Evolutionary conservation across 495 filamentous ascomycete genomes (phyloP), one percentile per base, ranked within the genome.

Genomic region (Aspergillus cristatus): DNA sequence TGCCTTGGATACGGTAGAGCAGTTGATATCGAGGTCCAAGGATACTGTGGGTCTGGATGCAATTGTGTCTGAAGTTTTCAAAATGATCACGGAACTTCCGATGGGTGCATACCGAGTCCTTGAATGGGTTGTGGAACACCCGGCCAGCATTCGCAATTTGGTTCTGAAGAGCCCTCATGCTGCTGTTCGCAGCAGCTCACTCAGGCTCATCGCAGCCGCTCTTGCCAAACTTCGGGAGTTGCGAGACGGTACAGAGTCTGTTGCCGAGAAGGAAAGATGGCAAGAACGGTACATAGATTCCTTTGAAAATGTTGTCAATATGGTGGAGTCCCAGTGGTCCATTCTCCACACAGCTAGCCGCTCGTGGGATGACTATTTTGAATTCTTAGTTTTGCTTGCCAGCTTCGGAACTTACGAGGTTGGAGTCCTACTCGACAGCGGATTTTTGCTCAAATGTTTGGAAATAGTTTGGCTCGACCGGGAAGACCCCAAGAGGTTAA

Each of bases 281-380:
- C 55, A 48, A 12, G 36, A 35, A 34, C 44, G 35, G 43, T 66
- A 59, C 40, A 32, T 58, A 6, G 53, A 55, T 28, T 51, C 73
- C 5, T 65, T 88, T 36, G 64, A 71, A 18, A 48, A 59, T 17
- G 53, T 91, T 38, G 74, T 81, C 42, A 55, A 55, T 3, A 63
- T 55, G 12, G 46, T 81, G 7, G 57, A 57, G 28, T 69, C 72
- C 8, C 41, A 77, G 5, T 81, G 73, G 73, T 45, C 68, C 3
- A 52, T 51, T 7, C 51, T 83, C 18, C 76, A 84, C 40, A 54
- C 58, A 2, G 62, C 69, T 16, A 53, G 72, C 14, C 76, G 82
- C 20, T 70, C 78, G 7, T 94, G 86, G 86, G 74, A 78, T 28
- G 86, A 94, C 49, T 88, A 83, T 31, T 91, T 91, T 47, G 76